Conservation (phyloP, 352 stramenopile species). For the Phytophthora parvispora region DNA sequence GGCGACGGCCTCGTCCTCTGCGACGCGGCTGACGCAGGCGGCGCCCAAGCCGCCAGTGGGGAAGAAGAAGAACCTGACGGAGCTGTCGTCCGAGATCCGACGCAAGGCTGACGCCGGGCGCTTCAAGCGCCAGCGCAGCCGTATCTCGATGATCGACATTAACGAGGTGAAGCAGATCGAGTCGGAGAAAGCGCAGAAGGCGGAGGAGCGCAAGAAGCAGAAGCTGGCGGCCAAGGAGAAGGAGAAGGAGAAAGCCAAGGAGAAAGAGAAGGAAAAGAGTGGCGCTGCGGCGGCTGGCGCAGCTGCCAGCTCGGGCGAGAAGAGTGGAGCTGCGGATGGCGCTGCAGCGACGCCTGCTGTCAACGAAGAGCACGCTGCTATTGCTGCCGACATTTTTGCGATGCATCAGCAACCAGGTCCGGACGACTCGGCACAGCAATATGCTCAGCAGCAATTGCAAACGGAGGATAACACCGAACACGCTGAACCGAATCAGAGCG, state of each 20-base stretch:
- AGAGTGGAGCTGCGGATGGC: conserved; percentile 15
- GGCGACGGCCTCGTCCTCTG: conserved; percentile 18
- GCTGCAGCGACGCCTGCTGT: conserved; percentile 9
- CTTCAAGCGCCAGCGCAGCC: conserved; percentile 86
- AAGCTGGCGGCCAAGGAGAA: conserved; percentile 55
- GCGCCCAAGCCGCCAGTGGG: conserved; percentile 43
- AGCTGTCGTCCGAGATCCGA: conserved; percentile 84
- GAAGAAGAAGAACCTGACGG: conserved; percentile 77
- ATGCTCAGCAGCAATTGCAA: conserved; percentile 31
- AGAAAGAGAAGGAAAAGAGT: conserved; percentile 46
- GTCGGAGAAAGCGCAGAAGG: conserved; percentile 86
- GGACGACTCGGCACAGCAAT: conserved; percentile 28
- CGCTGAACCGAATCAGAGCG: conserved; percentile 18
- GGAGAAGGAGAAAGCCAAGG: conserved; percentile 47
- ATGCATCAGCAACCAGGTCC: conserved; percentile 46
- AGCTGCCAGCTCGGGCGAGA: conserved; percentile 18
- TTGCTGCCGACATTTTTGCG: conserved; percentile 46
- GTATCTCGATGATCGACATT: conserved; percentile 91
- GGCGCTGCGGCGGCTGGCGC: conserved; percentile 7
- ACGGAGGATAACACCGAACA: conserved; percentile 12
- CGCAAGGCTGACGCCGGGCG: conserved; percentile 84
- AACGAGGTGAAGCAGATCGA: conserved; percentile 92
- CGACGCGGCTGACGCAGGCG: conserved; percentile 36
- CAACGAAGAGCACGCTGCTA: conserved; percentile 46
- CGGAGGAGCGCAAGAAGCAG: conserved; percentile 85